Evolutionary conservation across 306 rosid genomes (phyloP), one percentile per base, ranked within the genome.

Genomic region (Cicer arietinum): DNA sequence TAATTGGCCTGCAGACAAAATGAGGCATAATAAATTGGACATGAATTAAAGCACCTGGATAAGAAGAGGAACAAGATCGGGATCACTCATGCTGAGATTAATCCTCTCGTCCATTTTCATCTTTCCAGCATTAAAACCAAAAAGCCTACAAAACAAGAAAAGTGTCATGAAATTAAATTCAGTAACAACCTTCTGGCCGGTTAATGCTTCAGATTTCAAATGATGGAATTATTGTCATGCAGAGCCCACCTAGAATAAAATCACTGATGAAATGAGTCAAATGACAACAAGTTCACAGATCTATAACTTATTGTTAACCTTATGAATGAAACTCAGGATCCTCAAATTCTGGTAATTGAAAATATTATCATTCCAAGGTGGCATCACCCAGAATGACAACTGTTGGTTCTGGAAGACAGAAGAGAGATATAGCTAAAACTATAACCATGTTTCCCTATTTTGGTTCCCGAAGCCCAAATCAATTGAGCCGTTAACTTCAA

Each of bases 11-110:
- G 61, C 43, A 59, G 63, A 69, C 56, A 54, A 73, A 66, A 8
- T 51, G 5, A 65, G 4, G 46, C 22, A 47, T 7, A 30, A 68
- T 64, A 71, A 61, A 50, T 45, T 20, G 22, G 44, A 81, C 77
- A 73, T 35, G 54, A 65, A 59, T 53, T 42, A 75, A 73, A 53
- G 59, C 77, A 94, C 98, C 97, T 92, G 99, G 77, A 94, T 71
- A 53, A 94, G 77, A 67, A 94, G 97, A 79, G 97, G 97, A 85
- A 91, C 93, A 69, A 94, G 85, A 88, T 94, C 98, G 46, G 88
- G 90, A 83, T 92, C 98, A 84, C 97, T 92, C 98, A 94, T 94
- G 86, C 97, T 86, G 45, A 94, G 93, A 81, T 75, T 84, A 18
- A 91, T 77, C 75, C 90, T 85, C 81, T 94, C 95, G 43, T 92